phyloP scores from a whole-genome alignment of 148 eudicot genomes.

The Hydrangea macrophylla region DNA sequence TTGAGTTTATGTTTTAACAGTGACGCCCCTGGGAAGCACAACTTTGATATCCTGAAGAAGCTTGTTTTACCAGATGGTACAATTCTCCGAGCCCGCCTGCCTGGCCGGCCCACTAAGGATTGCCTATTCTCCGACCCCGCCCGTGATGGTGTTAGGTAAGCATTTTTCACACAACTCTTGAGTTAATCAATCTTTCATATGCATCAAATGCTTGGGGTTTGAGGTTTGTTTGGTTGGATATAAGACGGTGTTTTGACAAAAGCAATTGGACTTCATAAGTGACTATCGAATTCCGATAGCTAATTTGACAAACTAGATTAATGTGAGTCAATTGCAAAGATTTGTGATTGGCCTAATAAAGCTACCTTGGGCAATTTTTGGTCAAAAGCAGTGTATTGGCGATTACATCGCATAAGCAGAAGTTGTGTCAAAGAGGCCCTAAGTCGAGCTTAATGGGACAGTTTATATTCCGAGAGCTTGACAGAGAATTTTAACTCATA shows the following conservation, averaged over 20 bases:
- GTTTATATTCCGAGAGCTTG: no score
- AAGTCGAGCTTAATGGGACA: no score
- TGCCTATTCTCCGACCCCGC: slow-evolving; percentile 81
- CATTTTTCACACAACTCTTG: neutral
- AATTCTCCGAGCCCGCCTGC: slow-evolving; percentile 66
- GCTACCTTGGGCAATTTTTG: neutral
- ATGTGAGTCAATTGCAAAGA: no score
- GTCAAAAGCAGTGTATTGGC: no score
- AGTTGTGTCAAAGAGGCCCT: no score
- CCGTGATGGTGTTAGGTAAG: slow-evolving; percentile 69
- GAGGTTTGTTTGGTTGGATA: no score
- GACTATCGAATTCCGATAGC: neutral
- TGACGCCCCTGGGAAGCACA: slow-evolving; percentile 89
- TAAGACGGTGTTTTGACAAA: no score
- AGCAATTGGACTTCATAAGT: neutral
- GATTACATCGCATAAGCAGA: no score
- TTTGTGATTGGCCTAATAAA: no score
- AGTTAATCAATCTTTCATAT: neutral
- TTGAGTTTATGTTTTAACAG: slow-evolving; percentile 31
- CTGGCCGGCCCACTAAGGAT: slow-evolving; percentile 84
- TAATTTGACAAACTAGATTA: no score
- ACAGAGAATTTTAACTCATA: neutral
- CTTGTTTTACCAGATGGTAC: slow-evolving; percentile 87
- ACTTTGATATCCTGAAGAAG: slow-evolving; percentile 76
- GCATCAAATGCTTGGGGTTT: no score